These are phyloP conservation scores for Trametes cingulata DNA, from an alignment of 768 basidiomycete species.

Conservation along the genomic window DNA sequence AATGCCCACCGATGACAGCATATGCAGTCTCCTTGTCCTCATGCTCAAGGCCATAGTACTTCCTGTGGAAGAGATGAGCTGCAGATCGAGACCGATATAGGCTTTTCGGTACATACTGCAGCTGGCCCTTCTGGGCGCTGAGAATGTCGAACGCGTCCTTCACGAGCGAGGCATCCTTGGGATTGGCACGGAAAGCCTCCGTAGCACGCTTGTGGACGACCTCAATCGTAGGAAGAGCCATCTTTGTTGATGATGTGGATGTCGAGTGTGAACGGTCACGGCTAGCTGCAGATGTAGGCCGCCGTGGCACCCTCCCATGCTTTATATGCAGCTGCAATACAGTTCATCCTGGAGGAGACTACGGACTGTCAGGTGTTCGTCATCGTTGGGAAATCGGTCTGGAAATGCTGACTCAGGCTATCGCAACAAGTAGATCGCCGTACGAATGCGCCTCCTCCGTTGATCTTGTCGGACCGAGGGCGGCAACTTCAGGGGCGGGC, in stretches of 20 bases:
- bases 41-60: constrained; percentile 18
- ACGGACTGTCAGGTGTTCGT: constrained; percentile 8
- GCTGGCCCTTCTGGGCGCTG: constrained; percentile 13
- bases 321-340: background rate
- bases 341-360: too few species aligned
- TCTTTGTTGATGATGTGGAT: background rate
- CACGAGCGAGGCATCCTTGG: constrained; percentile 14
- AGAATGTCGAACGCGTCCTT: constrained; percentile 19
- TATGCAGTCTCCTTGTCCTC: constrained; percentile 22
- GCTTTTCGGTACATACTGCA: background rate
- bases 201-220: constrained; percentile 15
- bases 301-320: too few species aligned
- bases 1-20: constrained; percentile 13
- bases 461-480: too few species aligned
- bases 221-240: constrained; percentile 21
- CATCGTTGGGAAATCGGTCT: background rate
- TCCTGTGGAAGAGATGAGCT: constrained; percentile 1
- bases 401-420: background rate
- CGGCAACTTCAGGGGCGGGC: too few species aligned
- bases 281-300: background rate
- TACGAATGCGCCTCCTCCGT: too few species aligned
- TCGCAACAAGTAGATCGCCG: background rate
- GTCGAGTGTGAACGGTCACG: background rate
- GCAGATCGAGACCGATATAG: background rate
- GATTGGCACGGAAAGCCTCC: constrained; percentile 20